Base-by-base conservation (phyloP, 2,329 filamentous ascomycete genomes). In the Teratosphaeria epicoccoides region DNA sequence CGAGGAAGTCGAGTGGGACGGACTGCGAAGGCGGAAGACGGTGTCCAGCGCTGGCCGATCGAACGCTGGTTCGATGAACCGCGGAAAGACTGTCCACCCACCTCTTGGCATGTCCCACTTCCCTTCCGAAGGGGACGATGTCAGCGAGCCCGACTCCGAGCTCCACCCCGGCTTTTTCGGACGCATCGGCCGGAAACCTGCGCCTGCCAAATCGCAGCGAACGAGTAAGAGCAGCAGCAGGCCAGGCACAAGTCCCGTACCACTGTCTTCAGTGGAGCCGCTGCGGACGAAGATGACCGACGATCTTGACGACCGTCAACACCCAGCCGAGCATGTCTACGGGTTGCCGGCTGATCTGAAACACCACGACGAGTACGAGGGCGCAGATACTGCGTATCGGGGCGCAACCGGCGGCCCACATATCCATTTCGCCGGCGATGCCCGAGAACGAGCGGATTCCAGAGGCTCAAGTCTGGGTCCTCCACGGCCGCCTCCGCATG, bases 91-190 rank as follows among this genome's bases (percentile, higher is more conserved):
- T 0, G 59, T 76, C 0, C 87, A 93, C 63, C 87, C 86, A 1
- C 89, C 89, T 0, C 72, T 95, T 7, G 91, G 91, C 46, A 94
- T 95, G 87, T 87, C 88, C 0, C 82, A 81, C 29, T 87, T 95
- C 64, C 88, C 89, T 0, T 79, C 83, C 9, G 78, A 84, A 20
- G 81, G 83, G 50, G 72, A 81, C 37, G 51, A 55, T 29, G 63
- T 68, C 2, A 66, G 63, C 43, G 63, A 68, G 46, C 68, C 70
- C 22, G 65, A 67, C 29, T 63, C 59, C 28, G 67, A 69, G 24
- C 61, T 74, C 24, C 74, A 76, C 51, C 73, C 74, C 2, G 74
- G 74, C n/a, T 76, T 77, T 63, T 74, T 66, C 33, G 65, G 63
- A 20, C 57, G 63, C 20, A 64, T 67, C 7, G 63, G 62, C 12